A percentile compares a stretch with the other conserved stretches of the same genome.
phyloP scores from a whole-genome alignment of 2,329 filamentous ascomycete genomes.

The Chaetoscypha palmicola region DNA sequence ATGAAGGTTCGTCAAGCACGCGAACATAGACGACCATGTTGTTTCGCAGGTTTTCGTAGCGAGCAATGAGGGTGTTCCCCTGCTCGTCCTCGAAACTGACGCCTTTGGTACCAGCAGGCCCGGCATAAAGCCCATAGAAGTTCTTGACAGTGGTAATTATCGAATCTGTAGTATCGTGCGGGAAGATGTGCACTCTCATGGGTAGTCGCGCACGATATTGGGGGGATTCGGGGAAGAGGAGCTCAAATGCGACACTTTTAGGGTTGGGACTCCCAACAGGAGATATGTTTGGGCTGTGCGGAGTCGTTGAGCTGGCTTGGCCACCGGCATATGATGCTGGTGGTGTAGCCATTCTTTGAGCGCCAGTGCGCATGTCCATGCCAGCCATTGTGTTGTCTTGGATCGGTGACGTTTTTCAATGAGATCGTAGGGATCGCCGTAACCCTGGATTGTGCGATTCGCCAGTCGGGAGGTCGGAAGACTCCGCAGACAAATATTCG shows the following conservation, averaged over 20 bases:
- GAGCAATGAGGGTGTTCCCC: conserved; percentile 85
- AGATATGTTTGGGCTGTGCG: conserved; percentile 26
- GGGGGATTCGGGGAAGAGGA: conserved; percentile 61
- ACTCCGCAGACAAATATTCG: too few species aligned
- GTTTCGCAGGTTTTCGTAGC: conserved; percentile 90
- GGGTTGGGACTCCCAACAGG: conserved; percentile 36
- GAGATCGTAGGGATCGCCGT: too few species aligned
- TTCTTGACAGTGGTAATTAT: conserved; percentile 99
- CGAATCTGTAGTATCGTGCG: conserved; percentile 93
- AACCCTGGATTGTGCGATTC: too few species aligned
- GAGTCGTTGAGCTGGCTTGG: conserved; percentile 23
- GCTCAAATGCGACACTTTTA: conserved; percentile 75
- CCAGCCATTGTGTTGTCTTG: too few species aligned
- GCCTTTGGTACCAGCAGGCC: conserved; percentile 60
- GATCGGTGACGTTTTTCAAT: too few species aligned
- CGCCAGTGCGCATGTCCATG: conserved; percentile 21
- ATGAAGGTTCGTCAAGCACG: conserved; percentile 58
- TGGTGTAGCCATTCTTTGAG: conserved; percentile 27
- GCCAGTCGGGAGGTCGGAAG: too few species aligned
- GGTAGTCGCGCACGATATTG: conserved; percentile 68
- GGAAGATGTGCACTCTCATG: conserved; percentile 86
- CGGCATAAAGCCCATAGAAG: conserved; percentile 93
- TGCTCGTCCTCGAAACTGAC: conserved; percentile 92
- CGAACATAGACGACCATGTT: conserved; percentile 92
- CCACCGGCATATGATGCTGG: conserved; percentile 20